A percentile compares a stretch with the other conserved stretches of the same genome.
These are phyloP conservation scores for Paramyrothecium roridum DNA, from an alignment of 2,329 filamentous ascomycete genomes.

Conservation along the genomic window DNA sequence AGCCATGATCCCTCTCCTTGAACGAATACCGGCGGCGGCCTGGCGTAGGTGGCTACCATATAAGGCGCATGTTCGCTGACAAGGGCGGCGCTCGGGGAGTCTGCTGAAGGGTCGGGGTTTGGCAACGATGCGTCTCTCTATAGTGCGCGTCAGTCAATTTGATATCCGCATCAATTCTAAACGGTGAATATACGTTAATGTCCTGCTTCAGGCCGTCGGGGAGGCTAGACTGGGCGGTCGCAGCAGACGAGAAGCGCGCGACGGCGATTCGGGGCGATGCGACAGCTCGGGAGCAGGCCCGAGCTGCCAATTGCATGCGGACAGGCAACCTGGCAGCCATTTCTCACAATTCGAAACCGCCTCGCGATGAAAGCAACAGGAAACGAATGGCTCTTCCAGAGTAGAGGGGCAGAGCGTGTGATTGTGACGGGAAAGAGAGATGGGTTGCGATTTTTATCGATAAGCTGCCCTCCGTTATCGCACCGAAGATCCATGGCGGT, in stretches of 20 bases:
- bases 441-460: slow-evolving; percentile 16
- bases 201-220: slow-evolving; percentile 27
- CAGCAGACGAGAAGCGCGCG: slow-evolving; percentile 29
- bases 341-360: slow-evolving; percentile 3
- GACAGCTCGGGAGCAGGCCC: slow-evolving; percentile 17
- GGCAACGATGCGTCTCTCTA: slow-evolving; percentile 37
- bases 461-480: slow-evolving; percentile 23
- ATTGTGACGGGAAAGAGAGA: background rate
- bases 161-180: background rate
- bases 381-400: background rate
- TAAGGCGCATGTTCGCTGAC: slow-evolving; percentile 75
- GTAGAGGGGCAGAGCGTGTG: background rate
- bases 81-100: slow-evolving; percentile 72
- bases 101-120: slow-evolving; percentile 69
- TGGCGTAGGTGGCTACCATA: slow-evolving; percentile 95
- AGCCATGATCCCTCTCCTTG: slow-evolving; percentile 83
- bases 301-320: slow-evolving; percentile 31
- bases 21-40: slow-evolving; percentile 85
- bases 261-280: slow-evolving; percentile 21
- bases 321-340: slow-evolving; percentile 39
- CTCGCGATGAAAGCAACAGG: background rate
- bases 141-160: background rate
- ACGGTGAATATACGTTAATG: slow-evolving; percentile 25
- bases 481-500: slow-evolving; percentile 6
- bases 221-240: slow-evolving; percentile 30